Evolutionary conservation across 306 rosid species (phyloP).

Genomic region (Lathyrus tuberosus): DNA sequence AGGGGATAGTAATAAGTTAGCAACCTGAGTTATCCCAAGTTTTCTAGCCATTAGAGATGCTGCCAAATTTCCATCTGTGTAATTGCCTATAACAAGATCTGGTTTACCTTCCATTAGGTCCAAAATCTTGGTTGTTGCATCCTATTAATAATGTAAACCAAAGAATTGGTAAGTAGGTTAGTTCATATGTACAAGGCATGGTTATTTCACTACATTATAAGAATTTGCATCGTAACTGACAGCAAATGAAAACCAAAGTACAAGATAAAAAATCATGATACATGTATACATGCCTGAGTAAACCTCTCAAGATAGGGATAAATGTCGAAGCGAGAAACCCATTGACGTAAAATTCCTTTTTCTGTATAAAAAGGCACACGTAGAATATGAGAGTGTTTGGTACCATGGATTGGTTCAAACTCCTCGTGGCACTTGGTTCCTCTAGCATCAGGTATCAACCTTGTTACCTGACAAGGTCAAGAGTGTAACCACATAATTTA

Average conservation of each 20-base stretch:
- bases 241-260: not conserved
- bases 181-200: not conserved
- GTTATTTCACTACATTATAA: not conserved
- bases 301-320: slow-evolving; percentile 88
- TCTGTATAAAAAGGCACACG: slow-evolving; percentile 81
- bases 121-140: slow-evolving; percentile 65
- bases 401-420: slow-evolving; percentile 68
- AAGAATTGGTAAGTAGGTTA: slow-evolving; percentile 15
- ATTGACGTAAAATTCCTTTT: slow-evolving; percentile 59
- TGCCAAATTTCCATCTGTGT: slow-evolving; percentile 90
- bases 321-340: slow-evolving; percentile 95
- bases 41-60: slow-evolving; percentile 86
- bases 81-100: slow-evolving; percentile 85
- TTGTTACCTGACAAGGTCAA: slow-evolving; percentile 59
- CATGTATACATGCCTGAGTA: slow-evolving; percentile 57
- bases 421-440: slow-evolving; percentile 89
- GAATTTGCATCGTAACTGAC: not conserved
- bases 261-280: not conserved
- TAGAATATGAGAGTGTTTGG: slow-evolving; percentile 76
- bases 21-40: slow-evolving; percentile 85
- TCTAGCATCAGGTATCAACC: slow-evolving; percentile 85
- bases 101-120: slow-evolving; percentile 80
- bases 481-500: slow-evolving; percentile 2
- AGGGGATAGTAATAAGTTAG: not conserved
- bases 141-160: slow-evolving; percentile 46